These are phyloP conservation scores for Termitomyces titanicus DNA, from an alignment of 768 basidiomycete genomes.

Conservation along the genomic window DNA sequence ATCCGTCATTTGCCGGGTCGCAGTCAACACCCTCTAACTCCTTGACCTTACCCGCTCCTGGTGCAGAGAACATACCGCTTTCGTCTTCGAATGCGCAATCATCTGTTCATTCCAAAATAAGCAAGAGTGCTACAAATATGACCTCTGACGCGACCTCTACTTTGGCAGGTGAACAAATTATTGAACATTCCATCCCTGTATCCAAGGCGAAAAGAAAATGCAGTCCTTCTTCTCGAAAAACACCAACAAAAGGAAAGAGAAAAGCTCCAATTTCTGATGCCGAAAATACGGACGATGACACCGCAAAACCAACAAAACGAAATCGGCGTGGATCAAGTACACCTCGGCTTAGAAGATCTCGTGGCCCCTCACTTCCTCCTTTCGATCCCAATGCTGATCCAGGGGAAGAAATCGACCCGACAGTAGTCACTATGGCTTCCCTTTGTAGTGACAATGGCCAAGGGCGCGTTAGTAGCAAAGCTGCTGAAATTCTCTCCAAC, in stretches of 20 bases:
- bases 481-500: conserved; percentile 64
- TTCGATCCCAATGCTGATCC: conserved; percentile 61
- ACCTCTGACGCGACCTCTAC: background rate
- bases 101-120: background rate
- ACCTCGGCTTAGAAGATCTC: conserved; percentile 34
- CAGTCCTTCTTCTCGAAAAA: background rate
- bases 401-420: conserved; percentile 81
- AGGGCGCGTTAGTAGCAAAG: conserved; percentile 77
- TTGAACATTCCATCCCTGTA: background rate
- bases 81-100: background rate
- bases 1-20: background rate
- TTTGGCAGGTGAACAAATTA: background rate
- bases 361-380: conserved; percentile 48
- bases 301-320: conserved; percentile 6
- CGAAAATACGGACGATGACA: conserved; percentile 16
- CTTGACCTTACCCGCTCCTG: conserved; percentile 1
- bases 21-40: background rate
- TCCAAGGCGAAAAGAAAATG: conserved; percentile 3
- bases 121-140: background rate
- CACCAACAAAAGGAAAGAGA: conserved; percentile 17
- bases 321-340: conserved; percentile 23
- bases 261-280: conserved; percentile 9
- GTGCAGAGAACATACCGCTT: conserved; percentile 8
- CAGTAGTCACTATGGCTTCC: conserved; percentile 75
- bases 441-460: conserved; percentile 76